These are phyloP conservation scores for Nemania sp. DNA, from an alignment of 2,329 filamentous ascomycete genomes.

Conservation along the genomic window DNA sequence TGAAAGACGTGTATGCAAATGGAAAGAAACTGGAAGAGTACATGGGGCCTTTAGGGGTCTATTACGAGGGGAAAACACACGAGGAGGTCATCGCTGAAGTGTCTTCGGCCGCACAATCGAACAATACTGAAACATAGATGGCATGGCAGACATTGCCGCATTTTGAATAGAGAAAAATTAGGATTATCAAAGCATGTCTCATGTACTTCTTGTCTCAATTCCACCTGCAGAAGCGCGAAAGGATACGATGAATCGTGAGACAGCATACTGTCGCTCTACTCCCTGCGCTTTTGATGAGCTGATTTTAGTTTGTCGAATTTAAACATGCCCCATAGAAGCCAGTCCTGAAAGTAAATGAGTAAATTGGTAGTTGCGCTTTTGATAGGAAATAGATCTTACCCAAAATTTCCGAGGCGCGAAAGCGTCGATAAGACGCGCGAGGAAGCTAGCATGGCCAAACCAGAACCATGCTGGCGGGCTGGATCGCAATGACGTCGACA, in stretches of 20 bases:
- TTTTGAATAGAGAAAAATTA: too few relatives aligned
- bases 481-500: conserved; percentile 11
- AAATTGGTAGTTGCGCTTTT: too few relatives aligned
- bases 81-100: too few relatives aligned
- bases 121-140: too few relatives aligned
- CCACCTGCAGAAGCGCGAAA: too few relatives aligned
- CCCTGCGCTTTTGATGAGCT: background rate
- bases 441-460: conserved; percentile 16
- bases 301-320: background rate
- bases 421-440: conserved; percentile 25
- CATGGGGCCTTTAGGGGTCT: background rate
- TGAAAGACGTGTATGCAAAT: background rate
- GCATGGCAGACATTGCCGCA: too few relatives aligned
- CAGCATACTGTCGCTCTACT: too few relatives aligned
- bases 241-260: too few relatives aligned
- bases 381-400: conserved; percentile 12
- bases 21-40: background rate
- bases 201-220: too few relatives aligned
- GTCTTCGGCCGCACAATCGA: too few relatives aligned
- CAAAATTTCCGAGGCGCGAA: conserved; percentile 29
- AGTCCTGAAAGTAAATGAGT: background rate
- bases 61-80: background rate
- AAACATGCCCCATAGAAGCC: background rate
- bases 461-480: conserved; percentile 32
- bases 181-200: too few relatives aligned